Base-by-base conservation (phyloP, 2,329 filamentous ascomycete genomes). In the Exophiala sp. region DNA sequence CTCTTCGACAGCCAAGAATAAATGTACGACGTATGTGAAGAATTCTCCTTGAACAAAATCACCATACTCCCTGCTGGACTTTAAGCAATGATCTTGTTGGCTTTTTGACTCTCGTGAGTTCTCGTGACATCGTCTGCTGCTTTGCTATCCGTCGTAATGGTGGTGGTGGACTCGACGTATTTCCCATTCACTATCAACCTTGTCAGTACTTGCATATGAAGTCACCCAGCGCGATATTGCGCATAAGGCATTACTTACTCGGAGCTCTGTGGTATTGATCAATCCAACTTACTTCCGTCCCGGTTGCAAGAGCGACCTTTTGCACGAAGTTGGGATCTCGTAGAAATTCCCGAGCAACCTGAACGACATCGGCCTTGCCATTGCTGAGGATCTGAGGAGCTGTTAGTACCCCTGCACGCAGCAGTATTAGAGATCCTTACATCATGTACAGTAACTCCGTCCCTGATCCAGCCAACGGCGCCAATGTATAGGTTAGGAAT, bases 251-350 rank as follows among this genome's bases (percentile, higher is more conserved):
- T 18, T 3, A 16, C 47, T 16, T 41, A 49, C 47, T 42, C 21
- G 50, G 50, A 5, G 50, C 50, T 38, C 50, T 34, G 36, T 53
- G 50, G 40, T 53, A 53, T 24, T 53, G 50, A 32, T 53, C 50
- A 18, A 53, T 24, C 50, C 50, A 53, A 36, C 44, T 24, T 4
- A 53, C 44, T 20, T 42, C 40, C 2, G 50, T 53, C 16, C 44
- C 36, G 16, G 44, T 47, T 6, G 16, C 44, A 6, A 48, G 16
- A 11, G 50, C 50, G 2, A 53, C 50, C 29, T 40, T 47, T 11
- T 53, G 50, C 7, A 53, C 50, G 29, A 53, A 53, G 34, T 53
- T 53, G 3, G 50, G 50, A 39, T 53, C 50, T 24, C 50, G 42
- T 3, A 53, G 50, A 18, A 53, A 53, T 20, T 53, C 50, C 3